Evolutionary conservation across 2,329 filamentous ascomycete species (phyloP).

Genomic region (Colletotrichum chlorophyti): DNA sequence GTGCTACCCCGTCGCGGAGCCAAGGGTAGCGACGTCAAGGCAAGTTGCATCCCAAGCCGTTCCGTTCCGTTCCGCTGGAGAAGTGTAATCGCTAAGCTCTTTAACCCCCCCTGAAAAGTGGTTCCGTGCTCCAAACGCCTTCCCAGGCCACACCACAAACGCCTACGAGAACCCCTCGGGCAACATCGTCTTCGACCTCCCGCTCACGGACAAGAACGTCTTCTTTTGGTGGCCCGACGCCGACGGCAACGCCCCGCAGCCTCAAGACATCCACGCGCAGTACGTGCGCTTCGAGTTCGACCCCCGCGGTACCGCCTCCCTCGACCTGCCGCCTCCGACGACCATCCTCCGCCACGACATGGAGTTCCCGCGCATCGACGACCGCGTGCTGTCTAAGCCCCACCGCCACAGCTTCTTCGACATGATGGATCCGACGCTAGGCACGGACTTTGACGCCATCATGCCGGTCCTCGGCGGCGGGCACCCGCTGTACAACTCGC

Average conservation of each 20-base stretch:
- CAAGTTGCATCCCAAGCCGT: background rate
- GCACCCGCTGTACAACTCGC: constrained; percentile 38
- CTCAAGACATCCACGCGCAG: constrained; percentile 34
- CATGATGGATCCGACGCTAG: constrained; percentile 20
- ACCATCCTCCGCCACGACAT: constrained; percentile 16
- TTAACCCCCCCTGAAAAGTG: constrained; percentile 35
- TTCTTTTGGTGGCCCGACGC: constrained; percentile 51
- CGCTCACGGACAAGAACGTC: constrained; percentile 44
- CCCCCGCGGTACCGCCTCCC: constrained; percentile 1
- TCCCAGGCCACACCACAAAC: constrained; percentile 44
- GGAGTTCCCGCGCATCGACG: constrained; percentile 24
- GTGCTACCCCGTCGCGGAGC: constrained; percentile 14
- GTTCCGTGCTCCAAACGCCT: constrained; percentile 43
- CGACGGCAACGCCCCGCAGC: constrained; percentile 40
- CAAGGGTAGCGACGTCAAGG: constrained; percentile 17
- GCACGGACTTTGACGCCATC: constrained; percentile 28
- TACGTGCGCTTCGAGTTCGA: constrained; percentile 25
- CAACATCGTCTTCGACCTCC: constrained; percentile 42
- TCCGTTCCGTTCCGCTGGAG: no score
- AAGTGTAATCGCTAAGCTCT: no score
- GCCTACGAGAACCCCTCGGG: constrained; percentile 42
- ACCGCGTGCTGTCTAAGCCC: background rate
- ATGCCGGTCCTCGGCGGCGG: constrained; percentile 24
- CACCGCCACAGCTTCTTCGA: constrained; percentile 23
- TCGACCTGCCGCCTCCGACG: constrained; percentile 11